phyloP scores from a whole-genome alignment of 2,329 filamentous ascomycete species.

The Fusarium lyarnte region DNA sequence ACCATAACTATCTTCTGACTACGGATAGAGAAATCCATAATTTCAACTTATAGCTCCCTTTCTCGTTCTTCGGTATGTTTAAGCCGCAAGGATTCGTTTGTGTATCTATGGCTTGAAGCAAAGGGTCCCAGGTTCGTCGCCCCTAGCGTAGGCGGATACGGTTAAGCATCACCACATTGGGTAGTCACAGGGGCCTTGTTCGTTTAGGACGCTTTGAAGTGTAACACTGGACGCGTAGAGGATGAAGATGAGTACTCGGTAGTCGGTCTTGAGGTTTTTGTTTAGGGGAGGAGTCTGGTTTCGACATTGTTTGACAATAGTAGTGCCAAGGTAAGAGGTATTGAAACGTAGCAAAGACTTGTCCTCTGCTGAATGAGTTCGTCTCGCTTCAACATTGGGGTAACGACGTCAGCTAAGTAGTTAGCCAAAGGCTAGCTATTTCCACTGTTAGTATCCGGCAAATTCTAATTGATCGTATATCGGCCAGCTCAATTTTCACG shows the following conservation, averaged over 20 bases:
- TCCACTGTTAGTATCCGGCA: constrained; percentile 6
- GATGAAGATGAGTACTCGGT: constrained; percentile 10
- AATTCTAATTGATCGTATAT: constrained; percentile 8
- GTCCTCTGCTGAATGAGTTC: background rate
- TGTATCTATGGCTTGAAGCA: constrained; percentile 27
- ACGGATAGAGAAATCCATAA: background rate
- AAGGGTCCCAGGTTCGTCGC: constrained; percentile 20
- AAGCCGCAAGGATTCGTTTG: constrained; percentile 34
- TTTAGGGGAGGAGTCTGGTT: constrained; percentile 28
- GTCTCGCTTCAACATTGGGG: constrained; percentile 13
- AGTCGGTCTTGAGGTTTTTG: background rate
- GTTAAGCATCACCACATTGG: constrained; percentile 35
- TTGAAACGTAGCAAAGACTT: constrained; percentile 6
- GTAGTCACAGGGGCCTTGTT: constrained; percentile 27
- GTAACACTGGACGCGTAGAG: constrained; percentile 27
- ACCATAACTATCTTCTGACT: background rate
- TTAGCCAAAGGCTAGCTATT: constrained; percentile 23
- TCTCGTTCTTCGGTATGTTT: background rate
- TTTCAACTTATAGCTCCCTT: background rate
- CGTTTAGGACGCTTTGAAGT: constrained; percentile 17
- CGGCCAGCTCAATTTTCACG: background rate
- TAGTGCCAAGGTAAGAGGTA: background rate
- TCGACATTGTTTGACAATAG: constrained; percentile 23
- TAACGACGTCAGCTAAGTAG: background rate
- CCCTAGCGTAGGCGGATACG: constrained; percentile 38